Evolutionary conservation across 345 rosid species (phyloP), one percentile per base, ranked within the genome.

Genomic region (Combretum micranthum): DNA sequence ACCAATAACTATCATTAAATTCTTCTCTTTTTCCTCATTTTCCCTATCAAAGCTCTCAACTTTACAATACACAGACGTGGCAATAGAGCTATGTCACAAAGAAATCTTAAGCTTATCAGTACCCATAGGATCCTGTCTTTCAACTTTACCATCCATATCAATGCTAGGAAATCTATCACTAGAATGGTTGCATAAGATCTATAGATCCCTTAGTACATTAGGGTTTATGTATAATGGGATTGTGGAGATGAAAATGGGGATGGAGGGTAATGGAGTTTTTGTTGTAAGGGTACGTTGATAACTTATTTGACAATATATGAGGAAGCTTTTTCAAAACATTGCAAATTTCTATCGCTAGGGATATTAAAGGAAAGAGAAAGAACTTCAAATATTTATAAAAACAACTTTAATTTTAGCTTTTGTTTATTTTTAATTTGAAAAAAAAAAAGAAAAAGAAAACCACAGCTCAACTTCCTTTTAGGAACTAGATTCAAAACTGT

Each of bases 41-140:
- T 49, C 62, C 8, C 16, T 20, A 47, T 22, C 59, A 47, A n/a
- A 52, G 19, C 48, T 67, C 52, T 44, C 70, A 48, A 73, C 61
- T 51, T 77, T 80, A 68, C 80, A 75, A 68, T 86, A 88, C n/a
- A 88, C 84, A 39, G 95, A 92, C 64, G 88, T 86, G 18, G 83
- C 64, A 56, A 74, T 66, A 39, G 72, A 72, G 63, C 93, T 88
- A 59, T 71, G 81, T 2, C 81, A 73, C 54, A 91, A 77, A 63
- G 98, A 92, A 46, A 70, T 55, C 2, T 70, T 55, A 26, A 92
- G 88, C 84, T 84, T 92, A 21, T 72, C 72, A 56, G 81, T 46
- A 52, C 81, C 80, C 21, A 45, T 48, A 56, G 74, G 70, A 17
- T 47, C 64, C 26, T 68, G 78, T 20, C 63, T 62, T 1, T 53